These are phyloP conservation scores for Orbilia brochopaga DNA, from an alignment of 2,329 filamentous ascomycete species.

Conservation along the genomic window DNA sequence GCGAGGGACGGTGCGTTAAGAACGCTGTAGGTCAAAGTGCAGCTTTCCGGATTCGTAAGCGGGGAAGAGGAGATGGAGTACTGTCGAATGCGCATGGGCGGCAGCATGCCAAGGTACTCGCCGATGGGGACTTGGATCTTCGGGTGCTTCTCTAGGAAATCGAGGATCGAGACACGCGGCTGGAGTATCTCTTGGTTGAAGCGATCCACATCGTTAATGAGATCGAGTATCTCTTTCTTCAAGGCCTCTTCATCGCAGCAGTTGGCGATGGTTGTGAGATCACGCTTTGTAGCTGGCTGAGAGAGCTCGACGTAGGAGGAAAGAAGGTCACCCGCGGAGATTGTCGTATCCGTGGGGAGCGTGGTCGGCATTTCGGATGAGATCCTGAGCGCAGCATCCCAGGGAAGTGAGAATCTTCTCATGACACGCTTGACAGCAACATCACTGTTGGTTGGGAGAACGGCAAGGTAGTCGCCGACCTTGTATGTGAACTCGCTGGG, in stretches of 20 bases:
- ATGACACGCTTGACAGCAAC: slow-evolving; percentile 69
- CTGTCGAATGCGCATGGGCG: slow-evolving; percentile 77
- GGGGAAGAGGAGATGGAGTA: slow-evolving; percentile 81
- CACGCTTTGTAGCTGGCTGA: slow-evolving; percentile 73
- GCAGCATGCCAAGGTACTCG: slow-evolving; percentile 73
- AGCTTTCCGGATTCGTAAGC: slow-evolving; percentile 64
- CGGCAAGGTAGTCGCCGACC: slow-evolving; percentile 76
- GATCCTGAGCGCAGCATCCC: slow-evolving; percentile 72
- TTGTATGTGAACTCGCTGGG: slow-evolving; percentile 71
- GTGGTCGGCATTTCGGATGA: slow-evolving; percentile 62
- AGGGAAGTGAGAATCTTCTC: slow-evolving; percentile 69
- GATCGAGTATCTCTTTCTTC: slow-evolving; percentile 62
- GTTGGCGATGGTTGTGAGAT: slow-evolving; percentile 63
- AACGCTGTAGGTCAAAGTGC: slow-evolving; percentile 72
- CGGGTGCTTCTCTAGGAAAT: slow-evolving; percentile 71
- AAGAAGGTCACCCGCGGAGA: slow-evolving; percentile 70
- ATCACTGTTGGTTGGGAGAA: slow-evolving; percentile 73
- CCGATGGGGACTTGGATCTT: slow-evolving; percentile 68
- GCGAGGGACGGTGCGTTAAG: slow-evolving; percentile 65
- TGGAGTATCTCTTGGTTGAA: slow-evolving; percentile 63
- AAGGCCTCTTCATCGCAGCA: slow-evolving; percentile 62
- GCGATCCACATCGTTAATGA: slow-evolving; percentile 59
- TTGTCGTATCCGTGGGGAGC: slow-evolving; percentile 64
- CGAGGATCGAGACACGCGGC: slow-evolving; percentile 70
- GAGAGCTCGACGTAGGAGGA: slow-evolving; percentile 75